Conservation (phyloP, 129 eudicot genomes). For the Saposhnikovia divaricata region DNA sequence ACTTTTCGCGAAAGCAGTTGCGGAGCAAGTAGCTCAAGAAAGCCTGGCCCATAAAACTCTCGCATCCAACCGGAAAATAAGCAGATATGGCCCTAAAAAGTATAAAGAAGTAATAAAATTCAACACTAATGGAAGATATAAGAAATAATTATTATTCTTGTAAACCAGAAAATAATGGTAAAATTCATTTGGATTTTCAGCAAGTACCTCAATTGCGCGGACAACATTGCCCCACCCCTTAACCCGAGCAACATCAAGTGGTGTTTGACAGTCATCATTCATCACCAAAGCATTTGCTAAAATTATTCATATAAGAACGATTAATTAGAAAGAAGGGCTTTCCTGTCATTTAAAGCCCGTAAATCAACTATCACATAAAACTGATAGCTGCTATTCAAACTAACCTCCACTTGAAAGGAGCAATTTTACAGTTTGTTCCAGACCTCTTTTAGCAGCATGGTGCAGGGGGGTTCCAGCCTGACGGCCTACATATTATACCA, state of each 20-base stretch:
- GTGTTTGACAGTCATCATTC: constrained; percentile 88
- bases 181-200: not conserved
- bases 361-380: not conserved
- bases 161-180: not conserved
- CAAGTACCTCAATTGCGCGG: constrained; percentile 82
- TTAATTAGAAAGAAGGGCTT: not conserved
- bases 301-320: constrained; percentile 8
- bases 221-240: constrained; percentile 64
- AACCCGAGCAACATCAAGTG: constrained; percentile 77
- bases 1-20: constrained; percentile 77
- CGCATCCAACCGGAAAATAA: constrained; percentile 94
- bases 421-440: constrained; percentile 60
- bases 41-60: constrained; percentile 82
- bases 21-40: constrained; percentile 79
- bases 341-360: not conserved
- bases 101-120: constrained; percentile 6
- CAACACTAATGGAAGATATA: not conserved
- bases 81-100: constrained; percentile 62
- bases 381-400: not conserved
- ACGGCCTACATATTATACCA: constrained; percentile 37
- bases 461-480: constrained; percentile 90
- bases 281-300: constrained; percentile 76
- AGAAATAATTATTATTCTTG: not conserved
- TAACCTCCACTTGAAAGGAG: constrained; percentile 79
- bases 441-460: constrained; percentile 94